These are phyloP conservation scores for Hypericum androsaemum DNA, from an alignment of 345 rosid species.

Conservation along the genomic window DNA sequence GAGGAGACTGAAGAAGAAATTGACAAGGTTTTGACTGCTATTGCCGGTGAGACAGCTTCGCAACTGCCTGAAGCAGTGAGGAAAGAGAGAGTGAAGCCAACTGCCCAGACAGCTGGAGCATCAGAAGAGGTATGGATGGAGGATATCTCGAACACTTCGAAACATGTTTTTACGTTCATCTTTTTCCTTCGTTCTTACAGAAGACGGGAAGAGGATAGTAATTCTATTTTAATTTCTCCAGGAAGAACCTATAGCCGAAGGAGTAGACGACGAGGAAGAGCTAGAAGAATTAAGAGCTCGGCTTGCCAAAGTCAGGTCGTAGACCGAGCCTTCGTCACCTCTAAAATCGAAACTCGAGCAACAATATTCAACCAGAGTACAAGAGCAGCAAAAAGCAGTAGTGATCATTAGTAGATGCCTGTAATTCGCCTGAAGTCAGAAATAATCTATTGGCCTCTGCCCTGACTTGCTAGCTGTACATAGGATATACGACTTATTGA, in stretches of 20 bases:
- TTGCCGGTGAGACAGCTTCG: conserved; percentile 95
- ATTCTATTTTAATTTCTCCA: conserved; percentile 10
- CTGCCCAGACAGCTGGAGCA: conserved; percentile 45
- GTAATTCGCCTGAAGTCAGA: no score
- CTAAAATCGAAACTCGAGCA: no score
- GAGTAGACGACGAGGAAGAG: conserved; percentile 87
- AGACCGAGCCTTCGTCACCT: no score
- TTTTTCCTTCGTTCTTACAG: background rate
- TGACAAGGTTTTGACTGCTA: conserved; percentile 78
- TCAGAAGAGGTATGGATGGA: conserved; percentile 45
- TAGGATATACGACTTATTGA: no score
- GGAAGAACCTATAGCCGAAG: conserved; percentile 83
- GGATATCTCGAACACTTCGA: no score
- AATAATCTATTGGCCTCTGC: no score
- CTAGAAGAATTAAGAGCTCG: conserved; percentile 83
- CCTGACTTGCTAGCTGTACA: no score
- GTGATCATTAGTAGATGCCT: no score
- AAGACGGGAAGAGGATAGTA: background rate
- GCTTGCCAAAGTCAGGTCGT: conserved; percentile 84
- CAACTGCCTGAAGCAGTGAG: conserved; percentile 78
- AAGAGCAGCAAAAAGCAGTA: no score
- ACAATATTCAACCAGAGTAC: no score
- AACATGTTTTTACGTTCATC: background rate
- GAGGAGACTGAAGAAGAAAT: conserved; percentile 92
- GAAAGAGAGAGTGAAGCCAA: conserved; percentile 62